A percentile compares a stretch with the other conserved stretches of the same genome.
These are phyloP conservation scores for Cladosporium sp. DNA, from an alignment of 2,329 filamentous ascomycete genomes.

Conservation along the genomic window DNA sequence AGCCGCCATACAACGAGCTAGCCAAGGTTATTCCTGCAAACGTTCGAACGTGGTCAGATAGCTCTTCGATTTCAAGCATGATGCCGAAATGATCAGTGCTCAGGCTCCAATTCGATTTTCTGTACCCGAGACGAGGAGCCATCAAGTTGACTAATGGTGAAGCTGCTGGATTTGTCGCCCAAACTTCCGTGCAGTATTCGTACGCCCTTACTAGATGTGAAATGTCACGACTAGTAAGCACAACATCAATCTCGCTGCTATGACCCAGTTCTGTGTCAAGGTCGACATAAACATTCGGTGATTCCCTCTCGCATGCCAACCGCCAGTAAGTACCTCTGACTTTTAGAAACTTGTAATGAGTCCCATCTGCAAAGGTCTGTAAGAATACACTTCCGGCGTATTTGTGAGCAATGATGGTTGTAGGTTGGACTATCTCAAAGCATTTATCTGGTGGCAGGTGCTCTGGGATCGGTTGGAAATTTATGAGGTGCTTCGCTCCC, in stretches of 20 bases:
- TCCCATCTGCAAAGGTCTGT: too few species aligned
- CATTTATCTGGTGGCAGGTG: background rate
- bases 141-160: background rate
- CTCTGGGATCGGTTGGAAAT: background rate
- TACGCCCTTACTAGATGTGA: background rate
- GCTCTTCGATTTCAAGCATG: background rate
- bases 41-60: background rate
- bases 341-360: background rate
- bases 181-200: background rate
- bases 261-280: too few species aligned
- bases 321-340: background rate
- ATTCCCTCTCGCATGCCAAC: too few species aligned
- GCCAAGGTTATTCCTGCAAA: background rate
- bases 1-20: background rate
- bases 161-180: background rate
- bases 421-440: background rate
- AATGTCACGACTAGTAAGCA: background rate
- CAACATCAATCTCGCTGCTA: background rate
- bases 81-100: background rate
- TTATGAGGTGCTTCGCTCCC: too few species aligned
- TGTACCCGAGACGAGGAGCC: too few species aligned
- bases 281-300: too few species aligned
- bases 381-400: too few species aligned
- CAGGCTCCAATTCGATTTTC: background rate
- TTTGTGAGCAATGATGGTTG: background rate